Base-by-base conservation (phyloP, 495 filamentous ascomycete species). In the Hyaloscypha bicolor region DNA sequence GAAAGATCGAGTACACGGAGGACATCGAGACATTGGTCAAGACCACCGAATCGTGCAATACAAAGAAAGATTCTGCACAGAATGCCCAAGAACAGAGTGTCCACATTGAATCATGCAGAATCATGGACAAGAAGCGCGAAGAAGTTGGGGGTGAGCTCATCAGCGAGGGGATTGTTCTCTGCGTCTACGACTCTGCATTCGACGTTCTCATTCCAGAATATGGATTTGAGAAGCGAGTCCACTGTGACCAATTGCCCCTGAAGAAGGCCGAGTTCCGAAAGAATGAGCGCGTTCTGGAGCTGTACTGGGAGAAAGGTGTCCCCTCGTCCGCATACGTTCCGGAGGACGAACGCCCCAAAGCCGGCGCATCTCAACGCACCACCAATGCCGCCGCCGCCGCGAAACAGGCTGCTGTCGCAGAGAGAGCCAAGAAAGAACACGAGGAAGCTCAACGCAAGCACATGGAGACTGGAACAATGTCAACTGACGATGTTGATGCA, bases 261-360 rank as follows among this genome's bases (percentile, higher is more conserved):
- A 97, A 97, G 86, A 99, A 99, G 83, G 95, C 95, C 22, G 95
- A 99, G 76, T 99, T 93, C 77, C 88, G 96, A 76, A 99, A 97
- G 85, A 92, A 94, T 72, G 90, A 92, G 77, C 88, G 95, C 64
- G 86, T 97, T 33, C 81, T 99, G 59, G 95, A 99, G 78, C 85
- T 99, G 6, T 98, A 97, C 82, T 99, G 95, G 95, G 95, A 99
- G 87, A 99, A 98, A 85, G 95, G 95, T 63, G 92, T 97, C 31
- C 93, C 94, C 30, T 97, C 94, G 29, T 97, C 93, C 31, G 91
- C 93, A 16, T 99, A 97, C 71, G 90, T 98, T 64, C 96, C 95
- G 8, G 95, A 99, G 73, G 95, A 99, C 76, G 95, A 99, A 78
- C 90, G 93, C 55, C 93, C 94, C 42, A 93, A 93, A 82, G 88